Percentiles rank a stretch among this genome's conserved stretches.
Evolutionary conservation across 2,329 filamentous ascomycete genomes (phyloP).

Genomic region (Grosmannia penicillata): DNA sequence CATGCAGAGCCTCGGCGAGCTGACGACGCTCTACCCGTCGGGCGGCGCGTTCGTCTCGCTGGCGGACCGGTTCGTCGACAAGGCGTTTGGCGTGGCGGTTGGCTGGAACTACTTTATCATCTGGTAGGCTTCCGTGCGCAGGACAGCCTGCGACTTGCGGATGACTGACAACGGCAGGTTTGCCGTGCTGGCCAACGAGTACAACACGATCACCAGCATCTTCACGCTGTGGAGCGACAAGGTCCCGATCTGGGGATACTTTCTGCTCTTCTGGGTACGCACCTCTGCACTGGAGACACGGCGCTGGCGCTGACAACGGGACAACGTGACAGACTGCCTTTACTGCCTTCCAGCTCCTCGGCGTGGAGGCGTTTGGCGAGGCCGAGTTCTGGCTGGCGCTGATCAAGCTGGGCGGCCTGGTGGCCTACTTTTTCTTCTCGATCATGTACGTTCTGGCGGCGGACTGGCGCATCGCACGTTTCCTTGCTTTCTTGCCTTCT

Average conservation of each 20-base stretch:
- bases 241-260: conserved; percentile 51
- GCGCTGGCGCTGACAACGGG: too few species aligned
- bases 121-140: conserved; percentile 25
- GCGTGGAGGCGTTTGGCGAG: conserved; percentile 62
- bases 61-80: conserved; percentile 56
- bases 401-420: conserved; percentile 53
- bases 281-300: not conserved
- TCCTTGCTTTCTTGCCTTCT: not conserved
- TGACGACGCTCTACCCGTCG: conserved; percentile 59
- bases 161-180: conserved; percentile 9
- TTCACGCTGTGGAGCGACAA: conserved; percentile 49
- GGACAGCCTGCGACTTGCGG: not conserved
- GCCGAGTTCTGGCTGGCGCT: conserved; percentile 68
- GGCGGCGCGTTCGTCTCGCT: conserved; percentile 58
- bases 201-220: conserved; percentile 53
- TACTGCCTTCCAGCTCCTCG: conserved; percentile 52
- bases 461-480: too few species aligned
- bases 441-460: conserved; percentile 41
- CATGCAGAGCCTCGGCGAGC: conserved; percentile 61
- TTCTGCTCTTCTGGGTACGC: conserved; percentile 56
- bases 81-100: conserved; percentile 51
- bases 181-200: conserved; percentile 53
- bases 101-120: conserved; percentile 62
- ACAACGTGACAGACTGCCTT: conserved; percentile 41
- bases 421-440: conserved; percentile 60